Evolutionary conservation across 352 stramenopile genomes (phyloP).

Genomic region (Saprolegnia parasitica): DNA sequence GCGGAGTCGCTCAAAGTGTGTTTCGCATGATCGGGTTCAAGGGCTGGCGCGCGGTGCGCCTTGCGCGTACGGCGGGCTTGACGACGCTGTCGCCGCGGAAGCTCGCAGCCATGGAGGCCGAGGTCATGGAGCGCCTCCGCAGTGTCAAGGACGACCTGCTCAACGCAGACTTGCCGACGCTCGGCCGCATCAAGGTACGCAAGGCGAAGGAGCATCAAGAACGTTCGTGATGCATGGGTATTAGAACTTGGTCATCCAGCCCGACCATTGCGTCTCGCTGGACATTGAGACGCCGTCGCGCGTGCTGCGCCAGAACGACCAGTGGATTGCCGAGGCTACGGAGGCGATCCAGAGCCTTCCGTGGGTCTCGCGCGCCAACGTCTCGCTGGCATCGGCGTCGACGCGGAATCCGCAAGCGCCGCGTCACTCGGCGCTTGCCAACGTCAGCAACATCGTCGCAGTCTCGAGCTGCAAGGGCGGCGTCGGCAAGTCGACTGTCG

Average conservation of each 20-base stretch:
- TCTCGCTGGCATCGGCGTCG: conserved; percentile 57
- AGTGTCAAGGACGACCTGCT: conserved; percentile 65
- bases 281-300: conserved; percentile 68
- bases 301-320: conserved; percentile 58
- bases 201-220: conserved; percentile 2
- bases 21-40: conserved; percentile 16
- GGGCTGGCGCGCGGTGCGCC: neutral
- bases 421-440: conserved; percentile 71
- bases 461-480: conserved; percentile 95
- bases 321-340: conserved; percentile 69
- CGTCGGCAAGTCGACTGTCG: conserved; percentile 98
- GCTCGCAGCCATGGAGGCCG: conserved; percentile 60
- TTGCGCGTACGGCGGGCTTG: neutral
- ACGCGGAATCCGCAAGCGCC: conserved; percentile 61
- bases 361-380: conserved; percentile 68
- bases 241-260: conserved; percentile 15
- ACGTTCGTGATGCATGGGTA: neutral
- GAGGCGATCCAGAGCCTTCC: conserved; percentile 47
- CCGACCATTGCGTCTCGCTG: conserved; percentile 31
- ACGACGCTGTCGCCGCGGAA: conserved; percentile 54
- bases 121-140: conserved; percentile 69
- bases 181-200: conserved; percentile 70
- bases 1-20: neutral
- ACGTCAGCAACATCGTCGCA: conserved; percentile 84
- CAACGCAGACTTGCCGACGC: conserved; percentile 63